phyloP scores from a whole-genome alignment of 75 land plant species.

The Pseudotsuga menziesii region DNA sequence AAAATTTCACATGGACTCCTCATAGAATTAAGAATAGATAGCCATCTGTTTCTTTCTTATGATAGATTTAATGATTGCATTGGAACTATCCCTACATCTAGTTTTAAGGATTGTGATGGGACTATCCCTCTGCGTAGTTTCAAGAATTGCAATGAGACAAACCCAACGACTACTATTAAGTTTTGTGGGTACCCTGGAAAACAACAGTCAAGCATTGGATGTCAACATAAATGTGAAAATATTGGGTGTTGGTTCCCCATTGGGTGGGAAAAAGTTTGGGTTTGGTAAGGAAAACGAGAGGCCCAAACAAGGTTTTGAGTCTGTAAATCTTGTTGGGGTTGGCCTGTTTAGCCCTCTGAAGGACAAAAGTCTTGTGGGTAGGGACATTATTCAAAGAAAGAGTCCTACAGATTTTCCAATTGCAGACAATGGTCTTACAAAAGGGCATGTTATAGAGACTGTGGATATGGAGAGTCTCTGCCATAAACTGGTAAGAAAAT shows the following conservation, averaged over 20 bases:
- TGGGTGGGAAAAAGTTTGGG: constrained; percentile 1
- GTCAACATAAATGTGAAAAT: not conserved
- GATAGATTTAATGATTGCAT: not conserved
- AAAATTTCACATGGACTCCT: constrained; percentile 8
- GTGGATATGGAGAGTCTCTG: not conserved
- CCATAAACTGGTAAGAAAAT: not conserved
- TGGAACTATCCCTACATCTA: not conserved
- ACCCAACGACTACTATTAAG: not conserved
- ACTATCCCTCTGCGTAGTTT: constrained; percentile 29
- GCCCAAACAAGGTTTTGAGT: constrained; percentile 7
- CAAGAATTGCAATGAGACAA: constrained; percentile 2
- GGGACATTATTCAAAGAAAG: not conserved
- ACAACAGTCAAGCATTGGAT: constrained; percentile 12
- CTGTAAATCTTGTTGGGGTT: not conserved
- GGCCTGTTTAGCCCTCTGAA: not conserved
- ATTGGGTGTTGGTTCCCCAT: not conserved
- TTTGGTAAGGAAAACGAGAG: constrained; percentile 9
- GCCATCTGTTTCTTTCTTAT: constrained; percentile 1
- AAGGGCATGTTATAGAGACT: not conserved
- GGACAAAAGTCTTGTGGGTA: not conserved
- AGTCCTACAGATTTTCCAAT: not conserved
- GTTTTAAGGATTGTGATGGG: not conserved
- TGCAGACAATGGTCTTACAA: not conserved
- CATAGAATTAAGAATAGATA: constrained; percentile 5
- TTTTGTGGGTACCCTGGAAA: constrained; percentile 5